Percentiles rank a stretch among this genome's conserved stretches.
phyloP scores from a whole-genome alignment of 78 protist genomes.

The Cavenderia fasciculata region DNA sequence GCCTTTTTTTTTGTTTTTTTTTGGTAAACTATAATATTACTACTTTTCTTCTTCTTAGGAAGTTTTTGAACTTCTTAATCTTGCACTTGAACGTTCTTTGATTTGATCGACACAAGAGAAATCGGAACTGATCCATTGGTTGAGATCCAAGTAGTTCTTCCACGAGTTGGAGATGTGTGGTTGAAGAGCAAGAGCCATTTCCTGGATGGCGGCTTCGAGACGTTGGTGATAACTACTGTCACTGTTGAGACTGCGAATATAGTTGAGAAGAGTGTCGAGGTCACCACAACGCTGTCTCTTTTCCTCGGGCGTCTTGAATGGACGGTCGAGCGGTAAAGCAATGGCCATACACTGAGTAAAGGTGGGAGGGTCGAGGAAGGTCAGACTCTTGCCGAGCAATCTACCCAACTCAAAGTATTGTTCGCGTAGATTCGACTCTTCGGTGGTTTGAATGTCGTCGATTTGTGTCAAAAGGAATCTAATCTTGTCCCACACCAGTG shows the following conservation, averaged over 20 bases:
- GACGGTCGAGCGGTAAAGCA: constrained; percentile 53
- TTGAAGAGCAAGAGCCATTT: constrained; percentile 43
- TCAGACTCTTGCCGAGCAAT: constrained; percentile 66
- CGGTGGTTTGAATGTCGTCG: constrained; percentile 1
- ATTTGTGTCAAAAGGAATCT: constrained; percentile 71
- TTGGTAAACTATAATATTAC: too few relatives aligned
- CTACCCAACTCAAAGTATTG: constrained; percentile 75
- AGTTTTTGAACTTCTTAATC: constrained; percentile 63
- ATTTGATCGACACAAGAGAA: constrained; percentile 41
- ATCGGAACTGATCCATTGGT: constrained; percentile 47
- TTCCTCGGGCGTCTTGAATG: constrained; percentile 14
- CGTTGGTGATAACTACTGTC: constrained; percentile 42
- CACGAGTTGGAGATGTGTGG: constrained; percentile 51
- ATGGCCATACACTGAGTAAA: constrained; percentile 72
- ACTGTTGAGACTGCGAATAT: constrained; percentile 47
- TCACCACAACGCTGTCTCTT: constrained; percentile 51
- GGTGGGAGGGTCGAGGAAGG: constrained; percentile 71
- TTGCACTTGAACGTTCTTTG: constrained; percentile 59
- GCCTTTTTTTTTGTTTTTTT: too few relatives aligned
- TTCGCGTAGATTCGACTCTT: constrained; percentile 45
- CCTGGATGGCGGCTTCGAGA: constrained; percentile 67
- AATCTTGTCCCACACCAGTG: constrained; percentile 68
- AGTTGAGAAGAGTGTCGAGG: constrained; percentile 31
- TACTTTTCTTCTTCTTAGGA: too few relatives aligned
- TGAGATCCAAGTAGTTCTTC: constrained; percentile 48